phyloP scores from a whole-genome alignment of 345 rosid species.

The Eutrema heterophyllum region DNA sequence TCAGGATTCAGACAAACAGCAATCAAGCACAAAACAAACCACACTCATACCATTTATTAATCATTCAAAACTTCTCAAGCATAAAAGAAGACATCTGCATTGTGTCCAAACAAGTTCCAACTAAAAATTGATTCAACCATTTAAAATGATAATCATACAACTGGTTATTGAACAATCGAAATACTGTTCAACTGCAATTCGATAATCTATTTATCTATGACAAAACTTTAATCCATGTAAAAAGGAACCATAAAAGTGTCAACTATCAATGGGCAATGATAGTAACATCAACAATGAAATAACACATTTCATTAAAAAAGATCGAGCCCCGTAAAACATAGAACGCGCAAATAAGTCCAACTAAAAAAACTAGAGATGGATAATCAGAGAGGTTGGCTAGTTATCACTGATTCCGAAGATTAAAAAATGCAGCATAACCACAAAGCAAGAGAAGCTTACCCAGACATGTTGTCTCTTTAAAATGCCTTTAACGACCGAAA shows the following conservation, averaged over 20 bases:
- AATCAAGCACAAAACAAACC: not conserved
- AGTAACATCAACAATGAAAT: not conserved
- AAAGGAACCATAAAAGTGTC: not conserved
- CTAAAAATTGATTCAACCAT: not conserved
- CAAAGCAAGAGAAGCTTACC: slow-evolving; percentile 14
- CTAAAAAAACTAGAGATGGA: too few species aligned
- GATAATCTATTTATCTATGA: not conserved
- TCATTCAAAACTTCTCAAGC: not conserved
- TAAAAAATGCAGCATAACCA: not conserved
- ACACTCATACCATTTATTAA: not conserved
- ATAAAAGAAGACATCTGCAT: not conserved
- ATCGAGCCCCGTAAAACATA: too few species aligned
- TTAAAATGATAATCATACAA: not conserved
- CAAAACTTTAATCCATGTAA: not conserved
- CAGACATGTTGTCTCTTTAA: slow-evolving; percentile 25
- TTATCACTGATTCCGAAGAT: not conserved
- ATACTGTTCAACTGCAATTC: not conserved
- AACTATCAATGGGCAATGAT: not conserved
- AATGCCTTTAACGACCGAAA: not conserved
- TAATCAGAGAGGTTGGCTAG: not conserved
- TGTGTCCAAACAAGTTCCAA: not conserved
- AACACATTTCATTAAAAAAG: too few species aligned
- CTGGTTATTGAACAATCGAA: not conserved
- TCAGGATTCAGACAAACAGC: not conserved
- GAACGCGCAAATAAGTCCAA: too few species aligned